Evolutionary conservation across 345 rosid species (phyloP).

Genomic region (Lagerstroemia speciosa): DNA sequence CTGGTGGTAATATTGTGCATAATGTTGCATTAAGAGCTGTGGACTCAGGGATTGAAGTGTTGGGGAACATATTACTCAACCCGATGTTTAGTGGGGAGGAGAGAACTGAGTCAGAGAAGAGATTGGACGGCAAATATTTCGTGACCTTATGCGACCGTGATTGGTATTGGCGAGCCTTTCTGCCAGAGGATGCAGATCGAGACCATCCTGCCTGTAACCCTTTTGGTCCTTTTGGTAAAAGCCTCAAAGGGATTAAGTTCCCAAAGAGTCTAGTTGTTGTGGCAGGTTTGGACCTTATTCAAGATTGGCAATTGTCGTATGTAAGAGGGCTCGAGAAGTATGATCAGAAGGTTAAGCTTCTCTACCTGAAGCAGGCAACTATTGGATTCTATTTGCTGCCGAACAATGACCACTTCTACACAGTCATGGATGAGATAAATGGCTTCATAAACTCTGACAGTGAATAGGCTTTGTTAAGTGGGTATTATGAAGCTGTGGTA

Average conservation of each 20-base stretch:
- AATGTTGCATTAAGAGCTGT: constrained; percentile 65
- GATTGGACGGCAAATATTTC: constrained; percentile 75
- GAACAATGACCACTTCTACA: constrained; percentile 64
- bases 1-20: constrained; percentile 85
- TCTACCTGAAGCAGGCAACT: constrained; percentile 66
- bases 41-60: constrained; percentile 49
- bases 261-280: constrained; percentile 81
- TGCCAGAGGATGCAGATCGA: constrained; percentile 71
- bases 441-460: constrained; percentile 40
- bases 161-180: constrained; percentile 93
- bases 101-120: constrained; percentile 71
- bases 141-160: constrained; percentile 66
- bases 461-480: constrained; percentile 13
- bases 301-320: constrained; percentile 79
- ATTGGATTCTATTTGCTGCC: constrained; percentile 82
- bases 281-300: constrained; percentile 76
- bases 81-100: constrained; percentile 89
- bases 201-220: constrained; percentile 92
- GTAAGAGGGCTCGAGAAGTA: constrained; percentile 62
- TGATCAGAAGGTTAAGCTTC: constrained; percentile 59
- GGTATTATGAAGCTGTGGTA: not conserved
- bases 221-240: constrained; percentile 53
- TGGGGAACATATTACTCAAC: constrained; percentile 71
- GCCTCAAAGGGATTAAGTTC: constrained; percentile 51
- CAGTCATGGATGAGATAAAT: constrained; percentile 65